Evolutionary conservation across 139 green algal genomes (phyloP).

Genomic region (Micractinium conductrix): DNA sequence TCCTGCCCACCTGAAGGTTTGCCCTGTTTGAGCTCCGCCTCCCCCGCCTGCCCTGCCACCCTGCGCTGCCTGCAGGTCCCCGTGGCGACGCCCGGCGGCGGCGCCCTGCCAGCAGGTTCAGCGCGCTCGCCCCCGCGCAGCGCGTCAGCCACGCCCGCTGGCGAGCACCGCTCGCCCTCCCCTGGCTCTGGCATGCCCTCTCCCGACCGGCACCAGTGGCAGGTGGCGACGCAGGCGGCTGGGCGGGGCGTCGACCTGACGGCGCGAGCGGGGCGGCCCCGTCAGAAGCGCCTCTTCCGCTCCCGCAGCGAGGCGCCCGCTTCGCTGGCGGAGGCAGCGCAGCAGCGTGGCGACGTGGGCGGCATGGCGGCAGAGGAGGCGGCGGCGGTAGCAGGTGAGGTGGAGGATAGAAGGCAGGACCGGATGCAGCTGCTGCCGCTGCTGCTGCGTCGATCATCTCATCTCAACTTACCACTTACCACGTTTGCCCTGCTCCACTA

Average conservation of each 20-base stretch:
- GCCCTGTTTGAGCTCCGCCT: neutral
- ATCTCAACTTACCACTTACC: no score
- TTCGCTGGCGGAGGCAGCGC: neutral
- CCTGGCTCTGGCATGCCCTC: constrained; percentile 4
- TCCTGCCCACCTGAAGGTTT: neutral
- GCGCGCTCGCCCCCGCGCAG: no score
- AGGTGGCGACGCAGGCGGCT: constrained; percentile 20
- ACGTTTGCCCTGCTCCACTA: no score
- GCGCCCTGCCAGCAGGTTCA: no score
- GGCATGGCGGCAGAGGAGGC: neutral
- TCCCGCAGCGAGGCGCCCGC: constrained; percentile 9
- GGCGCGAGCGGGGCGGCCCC: neutral
- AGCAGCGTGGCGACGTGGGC: no score
- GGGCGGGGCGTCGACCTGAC: constrained; percentile 16
- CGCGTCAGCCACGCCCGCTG: no score
- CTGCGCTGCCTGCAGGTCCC: neutral
- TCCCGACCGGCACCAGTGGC: constrained; percentile 28
- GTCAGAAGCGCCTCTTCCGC: constrained; percentile 26
- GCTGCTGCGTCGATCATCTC: no score
- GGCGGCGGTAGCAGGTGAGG: neutral
- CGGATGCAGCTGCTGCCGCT: no score
- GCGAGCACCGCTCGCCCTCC: constrained; percentile 32
- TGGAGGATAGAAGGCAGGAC: neutral
- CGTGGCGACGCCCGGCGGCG: neutral
- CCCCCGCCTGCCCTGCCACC: neutral